Percentiles rank a stretch among this genome's conserved stretches.
phyloP scores from a whole-genome alignment of 345 rosid genomes.

The Rhizophora apiculata region DNA sequence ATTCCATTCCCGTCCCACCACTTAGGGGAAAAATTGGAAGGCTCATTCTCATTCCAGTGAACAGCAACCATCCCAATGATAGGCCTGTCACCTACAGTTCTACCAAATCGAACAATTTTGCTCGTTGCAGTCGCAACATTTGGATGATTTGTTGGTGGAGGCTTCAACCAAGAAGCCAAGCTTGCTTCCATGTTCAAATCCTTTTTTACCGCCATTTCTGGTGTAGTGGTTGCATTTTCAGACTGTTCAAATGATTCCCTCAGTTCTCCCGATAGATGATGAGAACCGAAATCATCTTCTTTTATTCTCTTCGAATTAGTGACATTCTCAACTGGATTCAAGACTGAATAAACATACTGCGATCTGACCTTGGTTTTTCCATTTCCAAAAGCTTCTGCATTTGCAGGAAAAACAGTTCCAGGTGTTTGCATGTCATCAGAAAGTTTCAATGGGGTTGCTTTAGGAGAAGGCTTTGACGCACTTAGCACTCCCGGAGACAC shows the following conservation, averaged over 20 bases:
- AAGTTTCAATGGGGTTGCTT: slow-evolving; percentile 69
- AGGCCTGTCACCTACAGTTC: slow-evolving; percentile 69
- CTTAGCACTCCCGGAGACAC: slow-evolving; percentile 27
- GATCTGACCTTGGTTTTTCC: slow-evolving; percentile 66
- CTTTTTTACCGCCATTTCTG: slow-evolving; percentile 20
- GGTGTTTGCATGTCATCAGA: slow-evolving; percentile 98
- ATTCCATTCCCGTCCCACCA: slow-evolving; percentile 99
- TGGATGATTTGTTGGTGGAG: slow-evolving; percentile 20
- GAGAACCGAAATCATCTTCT: slow-evolving; percentile 29
- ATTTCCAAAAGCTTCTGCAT: slow-evolving; percentile 39
- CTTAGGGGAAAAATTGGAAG: slow-evolving; percentile 49
- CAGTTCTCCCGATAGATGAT: slow-evolving; percentile 24
- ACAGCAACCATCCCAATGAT: slow-evolving; percentile 83
- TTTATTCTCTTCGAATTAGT: slow-evolving; percentile 37
- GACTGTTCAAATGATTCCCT: slow-evolving; percentile 32
- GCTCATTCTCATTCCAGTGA: slow-evolving; percentile 76
- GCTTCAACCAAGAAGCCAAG: slow-evolving; percentile 60
- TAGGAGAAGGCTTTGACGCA: slow-evolving; percentile 45
- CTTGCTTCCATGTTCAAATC: slow-evolving; percentile 43
- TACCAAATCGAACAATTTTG: slow-evolving; percentile 28
- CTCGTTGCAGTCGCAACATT: slow-evolving; percentile 19
- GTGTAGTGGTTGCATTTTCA: slow-evolving; percentile 34
- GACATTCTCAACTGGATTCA: slow-evolving; percentile 45
- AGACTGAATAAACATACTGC: slow-evolving; percentile 62
- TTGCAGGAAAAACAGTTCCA: slow-evolving; percentile 77